Percentiles rank a stretch among this genome's conserved stretches.
Conservation (phyloP, 352 stramenopile genomes). For the Phytophthora palmivora region DNA sequence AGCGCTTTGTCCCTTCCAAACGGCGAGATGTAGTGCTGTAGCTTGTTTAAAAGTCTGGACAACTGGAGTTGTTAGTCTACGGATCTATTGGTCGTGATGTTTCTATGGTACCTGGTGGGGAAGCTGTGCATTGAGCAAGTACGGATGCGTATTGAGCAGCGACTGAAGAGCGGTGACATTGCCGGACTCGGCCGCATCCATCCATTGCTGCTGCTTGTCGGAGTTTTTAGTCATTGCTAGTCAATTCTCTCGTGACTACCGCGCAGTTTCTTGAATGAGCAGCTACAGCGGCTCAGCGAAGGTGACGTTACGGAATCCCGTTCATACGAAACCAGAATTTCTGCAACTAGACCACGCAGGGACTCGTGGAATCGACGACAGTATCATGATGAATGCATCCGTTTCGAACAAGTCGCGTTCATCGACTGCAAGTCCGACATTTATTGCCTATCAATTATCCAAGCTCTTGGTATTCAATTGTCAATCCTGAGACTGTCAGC, state of each 20-base stretch:
- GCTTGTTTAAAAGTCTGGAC: slow-evolving; percentile 7
- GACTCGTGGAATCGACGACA: neutral
- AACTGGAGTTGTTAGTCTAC: neutral
- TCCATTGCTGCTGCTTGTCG: neutral
- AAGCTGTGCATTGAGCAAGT: slow-evolving; percentile 6
- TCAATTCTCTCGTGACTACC: neutral
- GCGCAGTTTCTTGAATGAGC: neutral
- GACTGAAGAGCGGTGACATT: neutral
- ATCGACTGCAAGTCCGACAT: neutral
- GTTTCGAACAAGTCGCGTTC: neutral
- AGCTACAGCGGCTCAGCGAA: neutral
- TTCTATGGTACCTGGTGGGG: slow-evolving; percentile 6
- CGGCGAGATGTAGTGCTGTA: slow-evolving; percentile 4
- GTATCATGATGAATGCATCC: neutral
- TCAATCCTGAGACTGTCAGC: too few relatives aligned
- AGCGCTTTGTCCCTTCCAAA: slow-evolving; percentile 5
- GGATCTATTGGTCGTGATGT: neutral
- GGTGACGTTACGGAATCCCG: neutral
- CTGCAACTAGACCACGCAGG: neutral
- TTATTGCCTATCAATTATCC: neutral
- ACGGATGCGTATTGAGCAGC: neutral
- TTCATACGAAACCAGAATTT: neutral
- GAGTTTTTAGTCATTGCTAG: neutral
- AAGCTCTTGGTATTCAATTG: too few relatives aligned
- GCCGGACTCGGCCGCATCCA: neutral